Evolutionary conservation across 2,329 filamentous ascomycete genomes (phyloP).

Genomic region (Hypoxylon sp.): DNA sequence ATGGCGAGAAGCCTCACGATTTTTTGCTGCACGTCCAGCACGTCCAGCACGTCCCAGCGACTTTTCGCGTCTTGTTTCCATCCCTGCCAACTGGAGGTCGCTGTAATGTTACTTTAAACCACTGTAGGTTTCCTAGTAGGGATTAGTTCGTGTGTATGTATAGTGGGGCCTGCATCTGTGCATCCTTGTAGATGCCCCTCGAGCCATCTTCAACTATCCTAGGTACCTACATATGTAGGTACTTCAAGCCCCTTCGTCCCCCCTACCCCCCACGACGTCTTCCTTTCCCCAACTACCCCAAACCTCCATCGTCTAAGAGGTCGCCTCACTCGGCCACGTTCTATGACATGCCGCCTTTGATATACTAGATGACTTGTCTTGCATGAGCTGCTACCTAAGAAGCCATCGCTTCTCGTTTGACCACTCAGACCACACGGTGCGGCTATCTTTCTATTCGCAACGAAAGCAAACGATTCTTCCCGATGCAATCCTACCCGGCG

Average conservation of each 20-base stretch:
- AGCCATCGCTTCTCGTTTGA: slow-evolving; percentile 34
- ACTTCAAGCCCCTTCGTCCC: too few relatives aligned
- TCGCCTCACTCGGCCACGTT: slow-evolving; percentile 41
- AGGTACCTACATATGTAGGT: too few relatives aligned
- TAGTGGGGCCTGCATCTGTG: slow-evolving; percentile 4
- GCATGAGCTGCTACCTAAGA: slow-evolving; percentile 45
- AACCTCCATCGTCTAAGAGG: slow-evolving; percentile 35
- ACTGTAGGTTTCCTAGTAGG: not conserved
- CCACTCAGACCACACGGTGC: slow-evolving; percentile 42
- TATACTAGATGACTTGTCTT: slow-evolving; percentile 48
- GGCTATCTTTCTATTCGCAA: slow-evolving; percentile 42
- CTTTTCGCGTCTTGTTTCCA: slow-evolving; percentile 26
- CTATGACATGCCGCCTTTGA: slow-evolving; percentile 25
- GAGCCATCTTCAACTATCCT: too few relatives aligned
- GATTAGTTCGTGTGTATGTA: slow-evolving; percentile 16
- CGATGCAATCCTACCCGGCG: slow-evolving; percentile 43
- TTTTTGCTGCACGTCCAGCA: slow-evolving; percentile 27
- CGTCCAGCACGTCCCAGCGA: slow-evolving; percentile 21
- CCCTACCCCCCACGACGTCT: slow-evolving; percentile 17
- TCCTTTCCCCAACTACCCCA: slow-evolving; percentile 15
- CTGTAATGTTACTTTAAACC: not conserved
- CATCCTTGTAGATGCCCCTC: not conserved
- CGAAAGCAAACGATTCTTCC: slow-evolving; percentile 37
- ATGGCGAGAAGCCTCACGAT: slow-evolving; percentile 40
- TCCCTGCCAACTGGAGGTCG: not conserved